Evolutionary conservation across 306 rosid genomes (phyloP), one percentile per base, ranked within the genome.

Genomic region (Trifolium pratense): DNA sequence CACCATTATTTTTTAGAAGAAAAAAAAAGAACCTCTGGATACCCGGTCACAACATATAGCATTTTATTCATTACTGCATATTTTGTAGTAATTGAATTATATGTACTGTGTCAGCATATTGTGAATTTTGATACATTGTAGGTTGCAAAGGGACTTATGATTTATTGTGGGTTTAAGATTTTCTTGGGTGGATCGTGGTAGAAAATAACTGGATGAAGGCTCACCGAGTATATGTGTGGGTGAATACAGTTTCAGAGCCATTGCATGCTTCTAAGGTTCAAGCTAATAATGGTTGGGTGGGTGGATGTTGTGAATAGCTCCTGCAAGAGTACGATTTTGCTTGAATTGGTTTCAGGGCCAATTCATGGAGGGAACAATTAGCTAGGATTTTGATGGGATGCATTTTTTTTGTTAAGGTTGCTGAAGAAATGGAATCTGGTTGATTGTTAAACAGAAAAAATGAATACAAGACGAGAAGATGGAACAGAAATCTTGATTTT

Each of bases 311-410:
- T 49, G 29, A 59, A 45, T 16, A 23, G 26, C 31, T 26, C 5
- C 31, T 26, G 31, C 31, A 26, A 26, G 31, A 21, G 56, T 51
- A 15, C 55, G 64, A 3, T 49, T 46, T 69, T 70, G 75, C 18
- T 21, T 69, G 32, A 18, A 52, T 70, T 48, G 49, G 51, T 70
- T 70, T 52, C 62, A 52, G 21, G 17, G 18, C 36, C 75, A 70
- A 36, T 70, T 32, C 75, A 70, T 52, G 51, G 14, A 70, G 36
- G 21, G 49, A 52, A 51, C 16, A 48, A 68, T 49, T 51, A 17
- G 59, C 37, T 17, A 16, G 32, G 63, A 34, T 53, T 34, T 52
- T 70, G 20, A 53, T 53, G 7, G 34, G 37, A 13, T 53, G 49
- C 14, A 14, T 53, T 36, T 34, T 66, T 31, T 70, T 18, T 20